These are phyloP conservation scores for Sporothrix pallida DNA, from an alignment of 2,329 filamentous ascomycete species.

Conservation along the genomic window DNA sequence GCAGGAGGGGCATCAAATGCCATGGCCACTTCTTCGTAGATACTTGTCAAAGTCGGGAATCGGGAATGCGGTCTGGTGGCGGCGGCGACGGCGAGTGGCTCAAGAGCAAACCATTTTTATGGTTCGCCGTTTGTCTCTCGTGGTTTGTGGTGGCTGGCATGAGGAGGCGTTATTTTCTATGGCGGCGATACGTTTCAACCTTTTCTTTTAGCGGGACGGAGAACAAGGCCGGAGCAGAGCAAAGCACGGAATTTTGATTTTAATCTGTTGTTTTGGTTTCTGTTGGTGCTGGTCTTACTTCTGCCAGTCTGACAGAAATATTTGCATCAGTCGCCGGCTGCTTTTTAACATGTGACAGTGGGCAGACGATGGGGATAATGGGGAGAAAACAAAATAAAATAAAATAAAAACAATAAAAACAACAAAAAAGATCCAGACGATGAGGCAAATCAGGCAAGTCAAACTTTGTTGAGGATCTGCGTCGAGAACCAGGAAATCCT, in stretches of 20 bases:
- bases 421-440: background rate
- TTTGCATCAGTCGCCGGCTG: background rate
- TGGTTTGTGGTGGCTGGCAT: conserved; percentile 12
- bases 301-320: no score
- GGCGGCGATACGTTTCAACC: background rate
- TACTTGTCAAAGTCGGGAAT: background rate
- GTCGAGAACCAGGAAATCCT: background rate
- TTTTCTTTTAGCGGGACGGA: background rate
- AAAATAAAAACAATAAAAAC: background rate
- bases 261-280: background rate
- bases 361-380: background rate
- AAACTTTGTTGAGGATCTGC: conserved; percentile 25
- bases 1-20: background rate
- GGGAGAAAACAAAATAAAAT: background rate
- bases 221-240: background rate
- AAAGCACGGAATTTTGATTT: background rate
- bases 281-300: no score
- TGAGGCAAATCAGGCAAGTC: background rate
- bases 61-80: conserved; percentile 10
- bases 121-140: background rate
- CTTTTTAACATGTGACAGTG: conserved; percentile 13
- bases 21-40: no score
- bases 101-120: no score
- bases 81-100: background rate
- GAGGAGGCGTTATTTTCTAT: conserved; percentile 1